Evolutionary conservation across 2,329 filamentous ascomycete species (phyloP).

Genomic region (Botrytis medusae): DNA sequence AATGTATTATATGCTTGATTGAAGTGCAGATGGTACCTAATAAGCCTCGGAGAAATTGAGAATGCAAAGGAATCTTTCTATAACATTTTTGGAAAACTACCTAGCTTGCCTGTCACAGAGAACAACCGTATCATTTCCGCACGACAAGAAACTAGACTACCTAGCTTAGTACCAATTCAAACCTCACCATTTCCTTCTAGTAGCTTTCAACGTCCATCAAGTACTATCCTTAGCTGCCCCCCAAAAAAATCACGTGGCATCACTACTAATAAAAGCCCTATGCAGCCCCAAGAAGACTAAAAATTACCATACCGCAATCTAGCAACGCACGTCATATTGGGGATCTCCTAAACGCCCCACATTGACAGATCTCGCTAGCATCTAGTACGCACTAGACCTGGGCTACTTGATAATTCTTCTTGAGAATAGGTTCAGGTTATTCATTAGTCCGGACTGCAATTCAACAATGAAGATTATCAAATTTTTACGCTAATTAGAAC

Average conservation of each 20-base stretch:
- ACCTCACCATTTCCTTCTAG: not conserved
- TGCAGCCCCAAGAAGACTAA: not conserved
- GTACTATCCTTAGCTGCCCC: fast-evolving
- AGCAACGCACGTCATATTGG: not conserved
- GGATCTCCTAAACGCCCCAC: fast-evolving
- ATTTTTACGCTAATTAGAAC: too few relatives aligned
- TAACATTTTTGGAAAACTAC: not conserved
- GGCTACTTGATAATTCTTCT: not conserved
- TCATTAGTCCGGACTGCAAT: too few relatives aligned
- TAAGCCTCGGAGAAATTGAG: too few relatives aligned
- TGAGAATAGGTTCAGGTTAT: too few relatives aligned
- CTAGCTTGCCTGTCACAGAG: not conserved
- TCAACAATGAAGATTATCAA: too few relatives aligned
- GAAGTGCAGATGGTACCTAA: not conserved
- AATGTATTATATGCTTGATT: not conserved
- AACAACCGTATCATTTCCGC: not conserved
- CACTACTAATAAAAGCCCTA: not conserved
- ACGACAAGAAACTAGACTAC: fast-evolving
- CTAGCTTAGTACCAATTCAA: fast-evolving
- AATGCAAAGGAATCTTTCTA: too few relatives aligned
- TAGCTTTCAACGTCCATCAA: not conserved
- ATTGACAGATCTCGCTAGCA: not conserved
- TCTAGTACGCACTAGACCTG: not conserved
- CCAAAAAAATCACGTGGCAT: not conserved
- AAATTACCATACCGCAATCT: fast-evolving